A percentile compares a stretch with the other conserved stretches of the same genome.
These are phyloP conservation scores for Abelmoschus esculentus DNA, from an alignment of 345 rosid species.

Conservation along the genomic window DNA sequence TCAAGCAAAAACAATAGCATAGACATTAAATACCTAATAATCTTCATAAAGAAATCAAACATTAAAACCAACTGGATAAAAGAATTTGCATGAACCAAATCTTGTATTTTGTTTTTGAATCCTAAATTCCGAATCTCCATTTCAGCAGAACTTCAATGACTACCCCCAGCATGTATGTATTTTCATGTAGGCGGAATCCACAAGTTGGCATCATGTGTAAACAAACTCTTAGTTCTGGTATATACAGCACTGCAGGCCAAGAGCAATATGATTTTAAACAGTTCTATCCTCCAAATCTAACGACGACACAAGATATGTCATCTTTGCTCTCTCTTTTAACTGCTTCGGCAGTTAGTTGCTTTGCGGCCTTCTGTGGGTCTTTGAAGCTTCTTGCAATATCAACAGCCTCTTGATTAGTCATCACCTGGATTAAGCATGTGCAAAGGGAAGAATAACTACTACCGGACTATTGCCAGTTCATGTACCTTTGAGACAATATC, in stretches of 20 bases:
- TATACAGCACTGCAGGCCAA: conserved; percentile 19
- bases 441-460: neutral
- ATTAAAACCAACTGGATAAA: conserved; percentile 20
- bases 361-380: conserved; percentile 74
- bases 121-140: conserved; percentile 14
- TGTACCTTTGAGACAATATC: neutral
- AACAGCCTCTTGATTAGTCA: conserved; percentile 72
- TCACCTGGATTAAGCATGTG: conserved; percentile 37
- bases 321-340: conserved; percentile 56
- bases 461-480: neutral
- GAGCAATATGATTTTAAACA: conserved; percentile 9
- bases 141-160: conserved; percentile 7
- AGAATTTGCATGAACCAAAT: neutral
- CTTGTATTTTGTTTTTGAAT: neutral
- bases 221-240: conserved; percentile 23
- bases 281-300: conserved; percentile 49
- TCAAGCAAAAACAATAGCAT: neutral
- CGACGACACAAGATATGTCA: conserved; percentile 69
- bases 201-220: conserved; percentile 18
- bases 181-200: conserved; percentile 18
- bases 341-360: conserved; percentile 59
- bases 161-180: conserved; percentile 15
- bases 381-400: conserved; percentile 55
- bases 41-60: conserved; percentile 5
- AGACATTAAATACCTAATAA: conserved; percentile 22